phyloP scores from a whole-genome alignment of 2,329 filamentous ascomycete genomes.

The Hymenoscyphus scutula region DNA sequence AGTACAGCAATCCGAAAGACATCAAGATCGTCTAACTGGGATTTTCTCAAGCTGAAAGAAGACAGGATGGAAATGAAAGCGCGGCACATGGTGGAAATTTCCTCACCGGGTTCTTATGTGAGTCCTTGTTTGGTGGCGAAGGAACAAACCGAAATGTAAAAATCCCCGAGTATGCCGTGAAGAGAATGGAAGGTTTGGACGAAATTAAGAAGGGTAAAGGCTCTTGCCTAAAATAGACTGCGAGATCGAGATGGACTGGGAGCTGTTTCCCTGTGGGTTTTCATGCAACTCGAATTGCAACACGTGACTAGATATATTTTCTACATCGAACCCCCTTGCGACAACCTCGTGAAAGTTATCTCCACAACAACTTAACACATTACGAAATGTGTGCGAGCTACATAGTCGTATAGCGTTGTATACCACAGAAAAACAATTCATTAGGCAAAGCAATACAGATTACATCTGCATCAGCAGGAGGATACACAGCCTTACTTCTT shows the following conservation, averaged over 20 bases:
- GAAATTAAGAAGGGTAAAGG: neutral
- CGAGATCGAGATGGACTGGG: neutral
- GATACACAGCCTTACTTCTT: constrained; percentile 4
- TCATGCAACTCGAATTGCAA: neutral
- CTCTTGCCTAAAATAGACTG: neutral
- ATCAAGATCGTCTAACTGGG: neutral
- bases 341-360: neutral
- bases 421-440: neutral
- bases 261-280: neutral
- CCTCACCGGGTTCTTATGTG: neutral
- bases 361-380: neutral
- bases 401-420: neutral
- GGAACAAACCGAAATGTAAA: neutral
- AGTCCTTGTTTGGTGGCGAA: neutral
- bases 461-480: neutral
- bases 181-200: neutral
- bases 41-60: neutral
- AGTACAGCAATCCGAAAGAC: neutral
- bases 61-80: neutral
- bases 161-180: neutral
- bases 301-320: neutral
- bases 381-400: neutral
- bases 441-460: neutral
- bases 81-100: neutral
- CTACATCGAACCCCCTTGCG: neutral